Evolutionary conservation across 1,284 basidiomycete genomes (phyloP), one percentile per base, ranked within the genome.

Genomic region (Sanghuangporus weigelae): DNA sequence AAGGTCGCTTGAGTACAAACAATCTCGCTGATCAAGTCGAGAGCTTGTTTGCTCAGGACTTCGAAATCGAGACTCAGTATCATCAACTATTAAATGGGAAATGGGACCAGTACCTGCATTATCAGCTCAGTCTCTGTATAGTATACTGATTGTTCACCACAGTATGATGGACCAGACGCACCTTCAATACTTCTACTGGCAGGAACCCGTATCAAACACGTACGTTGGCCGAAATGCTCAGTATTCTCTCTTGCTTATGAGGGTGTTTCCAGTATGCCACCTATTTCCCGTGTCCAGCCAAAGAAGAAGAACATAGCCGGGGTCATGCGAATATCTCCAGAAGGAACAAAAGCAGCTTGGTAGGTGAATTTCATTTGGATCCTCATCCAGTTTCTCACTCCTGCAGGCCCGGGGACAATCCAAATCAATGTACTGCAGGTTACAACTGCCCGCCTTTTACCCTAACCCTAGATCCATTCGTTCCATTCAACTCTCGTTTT

Each of bases 111-210:
- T 83, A 67, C 64, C 79, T 73, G 23, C 2, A 26, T 38, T 16
- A 21, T 19, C 4, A 4, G 14, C 19, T n/a, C 35, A 21, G 14
- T 19, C 16, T 14, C 16, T 2, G 19, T 3, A 38, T 54, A 19
- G 14, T 1, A 2, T 21, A n/a, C 36, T 54, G 31, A 54, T 19
- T 38, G 14, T 12, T 3, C 38, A 6, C n/a, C 8, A 48, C 48
- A 85, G 85, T 68, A 87, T 88, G 81, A 86, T 89, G 81, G 81
- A 84, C 66, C 86, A 89, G 69, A 86, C 84, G 5, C 83, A 85
- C 72, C 70, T 85, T 61, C 81, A 81, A 68, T 87, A 87, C 67
- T 81, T 79, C 66, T 89, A 89, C 72, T 89, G 87, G 87, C 87
- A 89, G 68, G 81, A 86, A 69, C 85, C 85, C 0, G 83, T 84